Conservation (phyloP, 1,284 basidiomycete genomes). For the Leccinum subrobustum region DNA sequence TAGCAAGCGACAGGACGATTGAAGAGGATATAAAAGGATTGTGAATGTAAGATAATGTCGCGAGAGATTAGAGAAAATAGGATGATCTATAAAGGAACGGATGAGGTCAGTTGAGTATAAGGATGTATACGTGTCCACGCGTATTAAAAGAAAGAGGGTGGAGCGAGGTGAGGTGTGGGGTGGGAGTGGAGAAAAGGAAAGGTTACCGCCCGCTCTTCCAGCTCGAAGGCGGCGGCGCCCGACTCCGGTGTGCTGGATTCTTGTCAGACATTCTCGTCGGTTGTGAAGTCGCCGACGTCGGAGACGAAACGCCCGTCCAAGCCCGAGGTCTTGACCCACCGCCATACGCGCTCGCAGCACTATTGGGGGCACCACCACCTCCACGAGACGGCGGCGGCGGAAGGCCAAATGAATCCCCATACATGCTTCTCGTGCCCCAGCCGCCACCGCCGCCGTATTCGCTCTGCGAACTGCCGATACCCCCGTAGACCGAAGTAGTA, state of each 20-base stretch:
- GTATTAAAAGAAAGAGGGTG: background rate
- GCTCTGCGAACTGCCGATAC: constrained; percentile 47
- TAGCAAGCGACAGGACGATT: background rate
- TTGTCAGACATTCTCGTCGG: constrained; percentile 16
- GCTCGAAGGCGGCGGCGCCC: constrained; percentile 29
- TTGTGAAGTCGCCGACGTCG: constrained; percentile 12
- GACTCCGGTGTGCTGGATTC: constrained; percentile 4
- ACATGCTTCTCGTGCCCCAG: constrained; percentile 66
- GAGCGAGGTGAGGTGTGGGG: no score
- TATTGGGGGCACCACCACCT: constrained; percentile 4
- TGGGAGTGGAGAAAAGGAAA: background rate
- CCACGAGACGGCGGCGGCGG: constrained; percentile 33
- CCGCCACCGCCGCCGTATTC: constrained; percentile 45
- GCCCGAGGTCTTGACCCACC: constrained; percentile 29
- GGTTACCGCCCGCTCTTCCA: constrained; percentile 32
- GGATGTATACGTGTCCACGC: background rate
- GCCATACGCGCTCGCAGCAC: constrained; percentile 20
- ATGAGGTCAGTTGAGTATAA: background rate
- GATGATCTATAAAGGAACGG: background rate
- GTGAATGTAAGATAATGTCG: background rate
- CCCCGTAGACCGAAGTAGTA: constrained; percentile 54
- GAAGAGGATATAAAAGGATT: background rate
- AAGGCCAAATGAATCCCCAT: constrained; percentile 64
- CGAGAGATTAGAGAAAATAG: background rate
- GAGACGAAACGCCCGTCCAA: constrained; percentile 21